Evolutionary conservation across 1,284 basidiomycete genomes (phyloP).

Genomic region (Pascua sp.): DNA sequence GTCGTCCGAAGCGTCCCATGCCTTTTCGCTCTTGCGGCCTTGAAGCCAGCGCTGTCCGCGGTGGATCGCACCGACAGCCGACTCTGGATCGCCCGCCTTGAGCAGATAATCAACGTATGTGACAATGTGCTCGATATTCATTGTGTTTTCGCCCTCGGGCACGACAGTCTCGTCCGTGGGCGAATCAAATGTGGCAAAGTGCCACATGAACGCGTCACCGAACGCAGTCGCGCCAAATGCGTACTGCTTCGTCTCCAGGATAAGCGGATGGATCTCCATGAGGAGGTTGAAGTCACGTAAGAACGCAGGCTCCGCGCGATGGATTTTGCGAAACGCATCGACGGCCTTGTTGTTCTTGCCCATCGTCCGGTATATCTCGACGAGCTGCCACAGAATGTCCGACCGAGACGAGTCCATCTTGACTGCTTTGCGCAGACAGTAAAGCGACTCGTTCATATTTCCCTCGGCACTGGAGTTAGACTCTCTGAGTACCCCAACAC

Average conservation of each 20-base stretch:
- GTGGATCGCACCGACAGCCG: slow-evolving; percentile 67
- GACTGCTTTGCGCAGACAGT: slow-evolving; percentile 83
- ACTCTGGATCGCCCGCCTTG: slow-evolving; percentile 63
- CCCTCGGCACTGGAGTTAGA: slow-evolving; percentile 58
- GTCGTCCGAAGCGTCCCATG: slow-evolving; percentile 79
- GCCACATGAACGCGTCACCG: slow-evolving; percentile 60
- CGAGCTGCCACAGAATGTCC: slow-evolving; percentile 86
- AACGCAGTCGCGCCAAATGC: slow-evolving; percentile 62
- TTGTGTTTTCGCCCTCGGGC: slow-evolving; percentile 22
- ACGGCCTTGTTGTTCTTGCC: slow-evolving; percentile 71
- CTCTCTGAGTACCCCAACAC: background rate
- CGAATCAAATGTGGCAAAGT: slow-evolving; percentile 41
- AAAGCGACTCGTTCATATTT: slow-evolving; percentile 78
- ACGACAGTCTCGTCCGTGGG: slow-evolving; percentile 23
- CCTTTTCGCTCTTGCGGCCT: slow-evolving; percentile 62
- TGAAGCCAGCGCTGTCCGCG: slow-evolving; percentile 84
- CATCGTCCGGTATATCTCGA: slow-evolving; percentile 72
- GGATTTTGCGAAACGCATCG: slow-evolving; percentile 68
- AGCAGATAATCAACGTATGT: slow-evolving; percentile 81
- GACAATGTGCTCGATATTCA: slow-evolving; percentile 55
- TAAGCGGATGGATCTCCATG: slow-evolving; percentile 71
- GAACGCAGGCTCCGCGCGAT: slow-evolving; percentile 58
- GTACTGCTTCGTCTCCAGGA: slow-evolving; percentile 67
- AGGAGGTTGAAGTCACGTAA: slow-evolving; percentile 79
- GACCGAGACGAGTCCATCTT: slow-evolving; percentile 75